Percentiles rank a stretch among this genome's conserved stretches.
phyloP scores from a whole-genome alignment of 2,329 filamentous ascomycete species.

The Magnaporthiopsis rhizophila region DNA sequence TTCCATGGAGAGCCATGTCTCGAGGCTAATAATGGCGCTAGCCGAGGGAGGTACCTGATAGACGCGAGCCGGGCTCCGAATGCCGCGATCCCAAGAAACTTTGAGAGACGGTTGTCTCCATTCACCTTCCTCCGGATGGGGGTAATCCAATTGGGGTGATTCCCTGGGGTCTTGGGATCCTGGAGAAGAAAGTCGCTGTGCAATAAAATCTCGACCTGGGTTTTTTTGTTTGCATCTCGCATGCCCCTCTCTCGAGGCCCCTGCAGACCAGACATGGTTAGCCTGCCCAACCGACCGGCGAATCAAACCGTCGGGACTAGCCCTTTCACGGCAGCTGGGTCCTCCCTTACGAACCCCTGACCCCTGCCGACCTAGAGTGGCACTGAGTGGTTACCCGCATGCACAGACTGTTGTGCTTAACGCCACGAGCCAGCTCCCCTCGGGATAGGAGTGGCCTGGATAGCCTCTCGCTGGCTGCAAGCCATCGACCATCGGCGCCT shows the following conservation, averaged over 20 bases:
- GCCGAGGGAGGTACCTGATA: not conserved
- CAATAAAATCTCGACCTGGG: not conserved
- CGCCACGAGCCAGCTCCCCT: constrained; percentile 1
- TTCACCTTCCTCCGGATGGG: not conserved
- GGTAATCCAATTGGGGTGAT: not conserved
- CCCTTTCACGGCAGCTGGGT: not conserved
- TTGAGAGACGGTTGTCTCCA: not conserved
- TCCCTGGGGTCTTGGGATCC: not conserved
- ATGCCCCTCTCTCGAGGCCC: not conserved
- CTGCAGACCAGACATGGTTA: not conserved
- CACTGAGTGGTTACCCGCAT: not conserved
- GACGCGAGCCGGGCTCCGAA: not conserved
- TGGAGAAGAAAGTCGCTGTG: not conserved
- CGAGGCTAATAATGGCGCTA: not conserved
- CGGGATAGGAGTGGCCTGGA: not conserved
- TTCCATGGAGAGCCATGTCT: not conserved
- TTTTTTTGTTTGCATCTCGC: not conserved
- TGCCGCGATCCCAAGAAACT: not conserved
- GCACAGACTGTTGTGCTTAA: constrained; percentile 6
- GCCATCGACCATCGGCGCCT: not conserved
- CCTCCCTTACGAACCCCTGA: not conserved
- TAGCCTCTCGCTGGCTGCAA: not conserved
- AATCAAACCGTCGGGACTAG: not conserved
- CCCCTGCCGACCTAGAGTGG: not conserved
- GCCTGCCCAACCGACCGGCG: not conserved